Evolutionary conservation across 805 yeast genomes (phyloP).

Genomic region (Tetrapisispora iriomotensis): DNA sequence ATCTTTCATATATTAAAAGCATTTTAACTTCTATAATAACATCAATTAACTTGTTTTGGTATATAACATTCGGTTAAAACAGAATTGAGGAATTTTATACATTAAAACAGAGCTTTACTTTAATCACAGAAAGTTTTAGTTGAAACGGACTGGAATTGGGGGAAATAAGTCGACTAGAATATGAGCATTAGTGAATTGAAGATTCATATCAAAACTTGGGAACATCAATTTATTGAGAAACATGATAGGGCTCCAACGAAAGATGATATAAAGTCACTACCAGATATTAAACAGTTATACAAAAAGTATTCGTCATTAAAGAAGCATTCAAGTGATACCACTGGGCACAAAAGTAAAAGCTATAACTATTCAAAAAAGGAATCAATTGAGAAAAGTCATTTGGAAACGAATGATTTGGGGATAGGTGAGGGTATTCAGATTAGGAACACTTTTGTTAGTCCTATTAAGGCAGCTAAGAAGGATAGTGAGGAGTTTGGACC

Average conservation of each 20-base stretch:
- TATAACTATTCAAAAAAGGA: not conserved
- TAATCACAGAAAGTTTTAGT: too few relatives aligned
- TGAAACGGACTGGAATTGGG: too few relatives aligned
- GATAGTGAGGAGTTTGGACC: slow-evolving; percentile 53
- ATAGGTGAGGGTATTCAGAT: not conserved
- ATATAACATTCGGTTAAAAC: too few relatives aligned
- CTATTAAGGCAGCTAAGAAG: not conserved
- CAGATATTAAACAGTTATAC: slow-evolving; percentile 29
- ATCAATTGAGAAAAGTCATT: too few relatives aligned
- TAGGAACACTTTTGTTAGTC: slow-evolving; percentile 14
- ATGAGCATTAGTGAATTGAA: slow-evolving; percentile 1
- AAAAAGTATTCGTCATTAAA: slow-evolving; percentile 28
- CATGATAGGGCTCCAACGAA: slow-evolving; percentile 38
- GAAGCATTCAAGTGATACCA: slow-evolving; percentile 3
- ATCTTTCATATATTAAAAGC: not conserved
- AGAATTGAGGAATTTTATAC: too few relatives aligned
- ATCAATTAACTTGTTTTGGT: too few relatives aligned
- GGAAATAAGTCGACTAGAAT: too few relatives aligned
- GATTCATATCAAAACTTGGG: slow-evolving; percentile 39
- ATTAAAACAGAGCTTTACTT: too few relatives aligned
- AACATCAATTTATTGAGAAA: slow-evolving; percentile 33
- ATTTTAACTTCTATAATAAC: not conserved
- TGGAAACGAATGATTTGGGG: not conserved
- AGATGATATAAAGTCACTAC: slow-evolving; percentile 37
- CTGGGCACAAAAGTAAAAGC: not conserved